Conservation (phyloP, 148 eudicot genomes). For the Rhododendron ovatum region DNA sequence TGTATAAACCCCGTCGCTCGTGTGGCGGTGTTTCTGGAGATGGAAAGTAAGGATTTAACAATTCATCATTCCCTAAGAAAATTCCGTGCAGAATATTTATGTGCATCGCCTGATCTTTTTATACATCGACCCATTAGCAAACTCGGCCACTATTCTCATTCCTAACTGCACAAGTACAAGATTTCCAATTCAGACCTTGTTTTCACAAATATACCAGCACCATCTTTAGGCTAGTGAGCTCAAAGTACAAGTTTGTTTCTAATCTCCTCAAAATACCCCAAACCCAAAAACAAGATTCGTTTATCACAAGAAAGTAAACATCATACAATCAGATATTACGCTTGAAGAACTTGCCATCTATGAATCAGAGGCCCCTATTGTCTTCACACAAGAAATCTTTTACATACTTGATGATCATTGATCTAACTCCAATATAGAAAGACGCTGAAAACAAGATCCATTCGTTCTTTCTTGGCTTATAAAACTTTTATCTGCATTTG, state of each 20-base stretch:
- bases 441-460: neutral
- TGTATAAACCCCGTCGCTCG: no score
- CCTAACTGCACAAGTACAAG: neutral
- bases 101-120: neutral
- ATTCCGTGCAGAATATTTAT: neutral
- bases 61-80: neutral
- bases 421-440: neutral
- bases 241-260: neutral
- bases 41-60: neutral
- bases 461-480: neutral
- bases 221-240: neutral
- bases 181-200: neutral
- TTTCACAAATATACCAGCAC: neutral
- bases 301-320: neutral
- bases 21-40: neutral
- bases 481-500: neutral
- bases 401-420: neutral
- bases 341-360: neutral
- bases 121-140: neutral
- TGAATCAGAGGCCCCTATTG: neutral
- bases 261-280: neutral
- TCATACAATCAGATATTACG: neutral
- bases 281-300: neutral
- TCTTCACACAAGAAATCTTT: neutral
- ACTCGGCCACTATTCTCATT: neutral